Base-by-base conservation (phyloP, 345 rosid genomes). In the Gossypium raimondii region DNA sequence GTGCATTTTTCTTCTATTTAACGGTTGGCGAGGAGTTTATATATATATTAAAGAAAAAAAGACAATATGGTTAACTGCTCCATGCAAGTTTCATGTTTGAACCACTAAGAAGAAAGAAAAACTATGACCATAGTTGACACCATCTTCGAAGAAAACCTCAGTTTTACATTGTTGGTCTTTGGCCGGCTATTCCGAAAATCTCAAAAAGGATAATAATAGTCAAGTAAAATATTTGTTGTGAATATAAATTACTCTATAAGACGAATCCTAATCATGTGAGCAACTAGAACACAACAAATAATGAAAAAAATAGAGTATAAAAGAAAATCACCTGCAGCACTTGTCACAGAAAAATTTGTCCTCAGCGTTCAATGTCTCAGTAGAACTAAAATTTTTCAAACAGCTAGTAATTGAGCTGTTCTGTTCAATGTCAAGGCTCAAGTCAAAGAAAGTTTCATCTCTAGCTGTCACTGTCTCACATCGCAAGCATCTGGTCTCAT, bases 261-360 rank as follows among this genome's bases (percentile, higher is more conserved):
- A 18, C n/a, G 29, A 66, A 18, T 20, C 53, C 29, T 44, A 43
- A 20, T 27, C 70, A 44, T 17, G 50, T 17, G 50, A 55, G 50
- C 3, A 59, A n/a, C 9, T 27, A 25, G 7, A 62, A 53, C 52
- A 16, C 29, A 58, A 61, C 52, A 68, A 73, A 56, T 53, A 34
- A 58, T 43, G 59, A 17, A 75, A 66, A 57, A 67, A 6, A 52
- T 7, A 34, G 41, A 13, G 8, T 34, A 22, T 20, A 41, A 77
- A 62, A 78, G 56, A 50, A 59, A 67, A 77, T 27, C 73, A 93
- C 99, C 99, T 95, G 97, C 99, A 91, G 92, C 99, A 95, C 78
- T 95, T 93, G 89, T 95, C 99, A 84, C 99, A 91, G 87, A 95
- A 95, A 81, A 95, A 95, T 79, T 95, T 93, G 82, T 95, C 99